Evolutionary conservation across 139 green algal genomes (phyloP).

Genomic region (Yamagishiella unicocca): DNA sequence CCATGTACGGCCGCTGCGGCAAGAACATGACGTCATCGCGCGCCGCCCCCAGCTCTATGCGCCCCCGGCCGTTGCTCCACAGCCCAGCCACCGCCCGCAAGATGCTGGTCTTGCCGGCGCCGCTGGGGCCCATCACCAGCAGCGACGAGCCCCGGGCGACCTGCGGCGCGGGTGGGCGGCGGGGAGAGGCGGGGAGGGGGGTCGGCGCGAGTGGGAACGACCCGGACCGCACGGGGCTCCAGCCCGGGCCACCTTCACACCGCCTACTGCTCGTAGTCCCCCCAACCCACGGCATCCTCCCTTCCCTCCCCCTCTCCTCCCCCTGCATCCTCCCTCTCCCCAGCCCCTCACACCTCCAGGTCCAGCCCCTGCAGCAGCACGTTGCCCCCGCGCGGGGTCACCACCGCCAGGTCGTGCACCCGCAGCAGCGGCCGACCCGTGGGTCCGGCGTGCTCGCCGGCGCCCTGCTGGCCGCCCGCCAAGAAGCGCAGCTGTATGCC

Average conservation of each 20-base stretch:
- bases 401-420: slow-evolving; percentile 77
- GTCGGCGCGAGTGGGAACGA: background rate
- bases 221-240: too few species aligned
- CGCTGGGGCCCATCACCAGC: slow-evolving; percentile 93
- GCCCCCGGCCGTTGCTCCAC: slow-evolving; percentile 82
- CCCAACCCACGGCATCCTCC: background rate
- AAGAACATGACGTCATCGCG: slow-evolving; percentile 79
- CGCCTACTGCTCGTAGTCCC: background rate
- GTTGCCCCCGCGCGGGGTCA: slow-evolving; percentile 70
- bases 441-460: background rate
- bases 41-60: slow-evolving; percentile 54
- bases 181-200: background rate
- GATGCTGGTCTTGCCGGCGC: slow-evolving; percentile 93
- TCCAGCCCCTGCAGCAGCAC: slow-evolving; percentile 74
- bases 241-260: background rate
- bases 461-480: background rate
- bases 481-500: slow-evolving; percentile 39
- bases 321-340: background rate
- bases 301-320: background rate
- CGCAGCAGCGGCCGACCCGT: slow-evolving; percentile 64
- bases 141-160: slow-evolving; percentile 72
- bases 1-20: slow-evolving; percentile 97
- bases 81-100: slow-evolving; percentile 94
- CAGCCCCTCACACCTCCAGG: slow-evolving; percentile 67
- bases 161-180: slow-evolving; percentile 45